Evolutionary conservation across 768 basidiomycete species (phyloP).

Genomic region (Xerocomus brunneocitrinus): DNA sequence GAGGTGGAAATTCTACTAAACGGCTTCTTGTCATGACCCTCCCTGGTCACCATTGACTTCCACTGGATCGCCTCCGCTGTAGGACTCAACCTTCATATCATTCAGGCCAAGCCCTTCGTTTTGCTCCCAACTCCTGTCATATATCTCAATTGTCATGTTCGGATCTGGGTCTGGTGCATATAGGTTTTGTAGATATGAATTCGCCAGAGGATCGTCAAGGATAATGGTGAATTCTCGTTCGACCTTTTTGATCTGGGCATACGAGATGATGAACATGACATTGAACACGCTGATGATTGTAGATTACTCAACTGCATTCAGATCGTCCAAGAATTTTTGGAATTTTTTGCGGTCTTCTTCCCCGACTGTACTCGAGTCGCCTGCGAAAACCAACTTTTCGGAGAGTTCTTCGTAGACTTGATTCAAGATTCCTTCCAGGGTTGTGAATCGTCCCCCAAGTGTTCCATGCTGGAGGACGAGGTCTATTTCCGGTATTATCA

Average conservation of each 20-base stretch:
- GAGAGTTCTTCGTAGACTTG: constrained; percentile 95
- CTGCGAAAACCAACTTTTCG: constrained; percentile 75
- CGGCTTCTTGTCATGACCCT: constrained; percentile 1
- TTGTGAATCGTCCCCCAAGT: constrained; percentile 95
- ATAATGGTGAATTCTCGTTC: constrained; percentile 84
- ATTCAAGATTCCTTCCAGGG: constrained; percentile 89
- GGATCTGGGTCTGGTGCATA: constrained; percentile 97
- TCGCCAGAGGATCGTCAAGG: constrained; percentile 91
- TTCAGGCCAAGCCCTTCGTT: constrained; percentile 94
- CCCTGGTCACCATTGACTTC: not conserved
- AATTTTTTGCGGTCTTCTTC: constrained; percentile 55
- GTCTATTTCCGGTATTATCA: constrained; percentile 92
- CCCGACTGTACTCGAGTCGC: constrained; percentile 50
- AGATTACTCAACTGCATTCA: constrained; percentile 58
- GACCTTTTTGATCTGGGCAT: constrained; percentile 65
- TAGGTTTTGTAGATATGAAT: constrained; percentile 94
- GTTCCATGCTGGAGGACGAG: constrained; percentile 89
- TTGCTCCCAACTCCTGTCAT: constrained; percentile 84
- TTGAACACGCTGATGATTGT: not conserved
- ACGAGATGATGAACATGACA: constrained; percentile 1
- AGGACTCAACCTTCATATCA: constrained; percentile 73
- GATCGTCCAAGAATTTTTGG: constrained; percentile 64
- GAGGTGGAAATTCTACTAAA: not conserved
- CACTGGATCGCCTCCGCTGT: constrained; percentile 12
- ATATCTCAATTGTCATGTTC: constrained; percentile 79